These are phyloP conservation scores for Rutstroemia sp. DNA, from an alignment of 2,329 filamentous ascomycete species.

Conservation along the genomic window DNA sequence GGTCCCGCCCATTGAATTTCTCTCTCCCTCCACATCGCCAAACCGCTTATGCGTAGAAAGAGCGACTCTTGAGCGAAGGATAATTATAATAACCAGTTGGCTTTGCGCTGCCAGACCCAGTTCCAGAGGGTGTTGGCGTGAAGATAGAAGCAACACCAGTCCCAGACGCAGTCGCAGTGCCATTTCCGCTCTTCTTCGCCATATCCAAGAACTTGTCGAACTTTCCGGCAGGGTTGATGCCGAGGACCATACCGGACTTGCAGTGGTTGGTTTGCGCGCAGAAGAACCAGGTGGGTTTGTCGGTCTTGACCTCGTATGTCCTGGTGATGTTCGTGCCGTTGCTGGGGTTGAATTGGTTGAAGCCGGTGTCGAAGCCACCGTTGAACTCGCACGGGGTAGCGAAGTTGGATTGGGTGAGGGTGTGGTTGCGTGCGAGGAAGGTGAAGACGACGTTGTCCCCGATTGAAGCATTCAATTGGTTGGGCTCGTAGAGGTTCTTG, in stretches of 20 bases:
- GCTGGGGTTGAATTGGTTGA: not conserved
- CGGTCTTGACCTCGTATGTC: not conserved
- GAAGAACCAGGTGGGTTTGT: not conserved
- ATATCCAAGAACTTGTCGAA: not conserved
- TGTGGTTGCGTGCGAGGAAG: slow-evolving; percentile 66
- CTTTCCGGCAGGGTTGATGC: not conserved
- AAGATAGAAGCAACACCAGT: not conserved
- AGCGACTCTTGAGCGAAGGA: not conserved
- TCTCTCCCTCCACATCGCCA: too few species aligned
- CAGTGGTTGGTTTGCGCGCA: not conserved
- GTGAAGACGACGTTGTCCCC: slow-evolving; percentile 66
- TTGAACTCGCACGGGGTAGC: slow-evolving; percentile 51
- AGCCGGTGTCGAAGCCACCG: slow-evolving; percentile 57
- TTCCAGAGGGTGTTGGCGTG: not conserved
- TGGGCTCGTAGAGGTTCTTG: slow-evolving; percentile 42
- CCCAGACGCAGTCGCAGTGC: not conserved
- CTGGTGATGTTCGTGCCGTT: not conserved
- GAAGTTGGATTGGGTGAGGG: slow-evolving; percentile 63
- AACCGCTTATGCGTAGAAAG: not conserved
- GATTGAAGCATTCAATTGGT: slow-evolving; percentile 48
- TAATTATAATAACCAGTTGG: not conserved
- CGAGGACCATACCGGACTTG: not conserved
- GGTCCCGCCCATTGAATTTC: not conserved
- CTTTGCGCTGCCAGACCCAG: not conserved
- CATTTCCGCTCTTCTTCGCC: not conserved